Evolutionary conservation across 1,284 basidiomycete species (phyloP).

Genomic region (Trichosporon sp.): DNA sequence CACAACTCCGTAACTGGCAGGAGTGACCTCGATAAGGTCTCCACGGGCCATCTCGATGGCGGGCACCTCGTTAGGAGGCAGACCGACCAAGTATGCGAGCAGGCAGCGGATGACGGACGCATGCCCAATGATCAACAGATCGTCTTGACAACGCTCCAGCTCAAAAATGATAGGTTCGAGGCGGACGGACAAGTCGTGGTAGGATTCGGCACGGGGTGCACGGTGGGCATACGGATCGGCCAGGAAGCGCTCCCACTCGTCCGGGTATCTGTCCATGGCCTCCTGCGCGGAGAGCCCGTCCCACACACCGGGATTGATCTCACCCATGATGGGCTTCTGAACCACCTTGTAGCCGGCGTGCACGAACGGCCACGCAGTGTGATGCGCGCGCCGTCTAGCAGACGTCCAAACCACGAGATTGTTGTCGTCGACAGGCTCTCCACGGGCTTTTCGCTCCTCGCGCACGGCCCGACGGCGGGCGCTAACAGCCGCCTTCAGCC

Average conservation of each 20-base stretch:
- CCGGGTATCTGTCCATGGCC: slow-evolving; percentile 85
- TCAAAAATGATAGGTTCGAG: slow-evolving; percentile 82
- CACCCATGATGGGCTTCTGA: slow-evolving; percentile 92
- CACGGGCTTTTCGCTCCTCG: slow-evolving; percentile 67
- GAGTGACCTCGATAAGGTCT: slow-evolving; percentile 84
- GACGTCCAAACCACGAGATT: slow-evolving; percentile 94
- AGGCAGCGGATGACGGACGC: slow-evolving; percentile 98
- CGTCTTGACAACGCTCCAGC: slow-evolving; percentile 75
- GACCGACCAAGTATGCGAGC: slow-evolving; percentile 84
- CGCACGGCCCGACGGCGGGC: slow-evolving; percentile 64
- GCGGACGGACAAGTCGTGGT: slow-evolving; percentile 80
- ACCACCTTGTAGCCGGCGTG: slow-evolving; percentile 73
- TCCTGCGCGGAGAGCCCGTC: slow-evolving; percentile 91
- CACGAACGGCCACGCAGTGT: slow-evolving; percentile 94
- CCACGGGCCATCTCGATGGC: slow-evolving; percentile 88
- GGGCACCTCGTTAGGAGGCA: slow-evolving; percentile 95
- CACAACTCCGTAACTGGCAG: slow-evolving; percentile 85
- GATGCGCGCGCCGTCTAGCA: slow-evolving; percentile 84
- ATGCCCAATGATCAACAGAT: slow-evolving; percentile 76
- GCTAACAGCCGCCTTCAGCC: slow-evolving; percentile 79
- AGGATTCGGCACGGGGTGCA: slow-evolving; percentile 89
- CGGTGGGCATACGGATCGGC: slow-evolving; percentile 92
- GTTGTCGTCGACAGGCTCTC: slow-evolving; percentile 60
- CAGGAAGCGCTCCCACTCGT: slow-evolving; percentile 89
- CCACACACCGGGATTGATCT: slow-evolving; percentile 94